Base-by-base conservation (phyloP, 2,329 filamentous ascomycete species). In the Fusarium proliferatum region DNA sequence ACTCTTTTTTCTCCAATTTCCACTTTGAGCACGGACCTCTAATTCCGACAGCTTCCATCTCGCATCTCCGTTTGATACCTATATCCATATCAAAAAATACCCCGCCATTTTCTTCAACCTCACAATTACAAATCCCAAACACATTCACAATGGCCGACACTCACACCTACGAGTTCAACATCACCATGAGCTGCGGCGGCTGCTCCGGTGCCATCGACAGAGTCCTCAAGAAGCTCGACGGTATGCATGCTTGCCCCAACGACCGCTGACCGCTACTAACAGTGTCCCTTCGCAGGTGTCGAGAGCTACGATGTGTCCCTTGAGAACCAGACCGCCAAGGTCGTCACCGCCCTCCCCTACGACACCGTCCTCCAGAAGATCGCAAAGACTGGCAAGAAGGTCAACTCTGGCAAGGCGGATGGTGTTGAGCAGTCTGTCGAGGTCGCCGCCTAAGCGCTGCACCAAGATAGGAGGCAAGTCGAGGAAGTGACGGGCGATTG, bases 171-270 rank as follows among this genome's bases (percentile, higher is more conserved):
- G 94, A 96, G 84, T 98, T 98, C 88, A 92, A 95, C 84, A 90
- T 98, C 83, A 88, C 87, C 84, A 99, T 99, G 96, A 93, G 88
- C 88, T 99, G 96, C 86, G 91, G 94, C 81, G 96, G 96, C 83
- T 99, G 96, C 91, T 98, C 95, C 51, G 95, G 95, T 80, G 96
- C 96, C 76, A 89, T 99, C 49, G 93, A 97, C 85, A 90, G 95
- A 59, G 95, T 98, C 51, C 90, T 99, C 74, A 96, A 94, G 87
- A 97, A 94, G 86, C 91, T 97, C 5, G 93, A 97, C 26, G 95
- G 95, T 97, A 81, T 74, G 89, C 84, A 39, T 33, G 16, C 51
- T 9, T 2, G 9, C 23, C 17, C 17, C 17, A n/a, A 5, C 6
- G 16, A 39, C 36, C 30, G 7, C 28, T 45, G 38, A 43, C 39